Evolutionary conservation across 1,139 yeast species (phyloP), one percentile per base, ranked within the genome.

Genomic region (Geotrichum reessii): DNA sequence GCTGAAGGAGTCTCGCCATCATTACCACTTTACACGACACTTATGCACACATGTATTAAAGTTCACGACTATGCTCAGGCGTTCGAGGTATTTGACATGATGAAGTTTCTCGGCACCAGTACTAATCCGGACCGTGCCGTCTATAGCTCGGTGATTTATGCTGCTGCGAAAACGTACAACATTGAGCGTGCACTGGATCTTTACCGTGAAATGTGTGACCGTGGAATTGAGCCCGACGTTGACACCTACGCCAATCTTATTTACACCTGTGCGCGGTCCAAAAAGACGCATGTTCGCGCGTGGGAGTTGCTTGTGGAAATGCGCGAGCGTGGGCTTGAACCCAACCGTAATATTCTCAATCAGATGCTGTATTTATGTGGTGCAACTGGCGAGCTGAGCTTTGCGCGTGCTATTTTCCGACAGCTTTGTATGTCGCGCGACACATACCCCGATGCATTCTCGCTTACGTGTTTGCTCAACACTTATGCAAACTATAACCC

Each of bases 261-360:
- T 0, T 79, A 81, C 63, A 92, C 95, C 0, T 91, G 97, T 69
- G 74, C 86, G 1, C 78, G 80, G 6, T 76, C 85, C 50, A 73
- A 73, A 14, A 74, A 74, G 37, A 77, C 82, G 57, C 75, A 78
- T 28, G 66, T 75, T 54, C 77, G 79, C 63, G 91, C 96, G 0
- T 93, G 98, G 97, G 82, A 82, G 57, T 86, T 82, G 65, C 81
- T 92, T 59, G 78, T 86, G 62, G 85, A 87, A 63, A 83, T 89
- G 61, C 79, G 84, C 65, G 79, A 81, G 22, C 68, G 73, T 51
- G 81, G 80, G 0, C 77, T 69, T 50, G 65, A 63, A 52, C 79
- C 78, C 71, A 75, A 57, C 78, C 69, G 81, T 25, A 76, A 76
- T 37, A 80, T 88, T 0, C 78, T 86, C 62, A 87, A 85, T 63